Conservation (phyloP, 352 stramenopile species). For the Lagenidium giganteum region DNA sequence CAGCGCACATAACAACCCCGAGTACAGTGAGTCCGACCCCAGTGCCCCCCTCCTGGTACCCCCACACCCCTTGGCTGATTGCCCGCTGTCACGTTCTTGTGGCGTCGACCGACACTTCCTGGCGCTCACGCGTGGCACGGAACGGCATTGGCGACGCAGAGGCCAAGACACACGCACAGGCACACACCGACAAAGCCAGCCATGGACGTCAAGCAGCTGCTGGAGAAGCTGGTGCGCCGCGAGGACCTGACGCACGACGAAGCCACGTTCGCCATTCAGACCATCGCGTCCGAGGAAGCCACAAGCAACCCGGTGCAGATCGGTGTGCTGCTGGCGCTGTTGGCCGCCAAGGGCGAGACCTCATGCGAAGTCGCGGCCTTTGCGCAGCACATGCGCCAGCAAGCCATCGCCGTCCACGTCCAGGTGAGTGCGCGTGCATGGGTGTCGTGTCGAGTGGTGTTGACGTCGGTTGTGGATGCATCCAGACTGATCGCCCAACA, state of each 20-base stretch:
- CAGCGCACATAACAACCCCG: too few species aligned
- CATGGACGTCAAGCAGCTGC: slow-evolving; percentile 71
- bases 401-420: slow-evolving; percentile 82
- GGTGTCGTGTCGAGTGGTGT: not conserved
- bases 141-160: too few species aligned
- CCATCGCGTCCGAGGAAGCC: slow-evolving; percentile 66
- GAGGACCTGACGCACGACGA: slow-evolving; percentile 72
- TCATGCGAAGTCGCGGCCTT: slow-evolving; percentile 94
- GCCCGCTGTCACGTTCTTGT: too few species aligned
- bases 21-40: too few species aligned
- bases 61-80: too few species aligned
- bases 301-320: slow-evolving; percentile 63
- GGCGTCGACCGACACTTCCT: too few species aligned
- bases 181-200: too few species aligned
- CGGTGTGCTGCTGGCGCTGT: slow-evolving; percentile 91
- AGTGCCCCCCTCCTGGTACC: too few species aligned
- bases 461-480: slow-evolving; percentile 4
- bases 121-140: too few species aligned
- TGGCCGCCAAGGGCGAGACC: slow-evolving; percentile 94
- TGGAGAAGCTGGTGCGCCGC: slow-evolving; percentile 65
- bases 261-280: slow-evolving; percentile 58
- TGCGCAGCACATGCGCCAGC: slow-evolving; percentile 93
- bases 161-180: too few species aligned
- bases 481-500: slow-evolving; percentile 61
- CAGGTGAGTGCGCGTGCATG: slow-evolving; percentile 15